Evolutionary conservation across 768 basidiomycete species (phyloP).

Genomic region (Multifurca ochricompacta): DNA sequence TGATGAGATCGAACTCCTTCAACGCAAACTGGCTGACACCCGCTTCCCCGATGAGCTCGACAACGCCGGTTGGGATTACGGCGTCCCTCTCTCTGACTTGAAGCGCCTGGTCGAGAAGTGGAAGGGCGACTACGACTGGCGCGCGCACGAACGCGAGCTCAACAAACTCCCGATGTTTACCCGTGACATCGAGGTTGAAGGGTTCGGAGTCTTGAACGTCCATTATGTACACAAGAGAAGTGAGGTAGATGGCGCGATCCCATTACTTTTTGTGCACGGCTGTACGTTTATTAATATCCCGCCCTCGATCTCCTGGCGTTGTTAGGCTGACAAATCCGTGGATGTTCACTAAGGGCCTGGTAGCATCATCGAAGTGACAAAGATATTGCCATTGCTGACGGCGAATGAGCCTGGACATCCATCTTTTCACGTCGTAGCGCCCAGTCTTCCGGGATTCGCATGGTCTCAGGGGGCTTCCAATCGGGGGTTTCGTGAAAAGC

Average conservation of each 20-base stretch:
- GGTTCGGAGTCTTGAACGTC: slow-evolving; percentile 28
- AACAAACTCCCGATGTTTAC: slow-evolving; percentile 33
- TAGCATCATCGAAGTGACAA: slow-evolving; percentile 18
- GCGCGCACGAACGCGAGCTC: slow-evolving; percentile 26
- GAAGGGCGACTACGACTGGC: slow-evolving; percentile 29
- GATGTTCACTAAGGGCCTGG: too few species aligned
- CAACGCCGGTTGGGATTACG: slow-evolving; percentile 43
- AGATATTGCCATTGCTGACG: slow-evolving; percentile 25
- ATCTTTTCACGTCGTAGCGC: slow-evolving; percentile 28
- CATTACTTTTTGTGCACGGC: slow-evolving; percentile 29
- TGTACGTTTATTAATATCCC: slow-evolving; percentile 26
- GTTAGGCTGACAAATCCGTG: background rate
- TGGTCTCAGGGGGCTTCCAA: slow-evolving; percentile 25
- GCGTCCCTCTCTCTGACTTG: slow-evolving; percentile 29
- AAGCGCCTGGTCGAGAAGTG: slow-evolving; percentile 25
- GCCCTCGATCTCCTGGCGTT: background rate
- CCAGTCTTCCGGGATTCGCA: slow-evolving; percentile 26
- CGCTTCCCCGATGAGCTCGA: slow-evolving; percentile 54
- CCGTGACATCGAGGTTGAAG: slow-evolving; percentile 28
- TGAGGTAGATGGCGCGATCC: slow-evolving; percentile 23
- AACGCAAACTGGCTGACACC: slow-evolving; percentile 39
- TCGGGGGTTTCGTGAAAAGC: slow-evolving; percentile 22
- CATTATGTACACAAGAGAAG: slow-evolving; percentile 33
- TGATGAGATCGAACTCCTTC: slow-evolving; percentile 32
- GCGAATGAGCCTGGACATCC: slow-evolving; percentile 11